phyloP scores from a whole-genome alignment of 208 protist species.

The Porcisia deanei region DNA sequence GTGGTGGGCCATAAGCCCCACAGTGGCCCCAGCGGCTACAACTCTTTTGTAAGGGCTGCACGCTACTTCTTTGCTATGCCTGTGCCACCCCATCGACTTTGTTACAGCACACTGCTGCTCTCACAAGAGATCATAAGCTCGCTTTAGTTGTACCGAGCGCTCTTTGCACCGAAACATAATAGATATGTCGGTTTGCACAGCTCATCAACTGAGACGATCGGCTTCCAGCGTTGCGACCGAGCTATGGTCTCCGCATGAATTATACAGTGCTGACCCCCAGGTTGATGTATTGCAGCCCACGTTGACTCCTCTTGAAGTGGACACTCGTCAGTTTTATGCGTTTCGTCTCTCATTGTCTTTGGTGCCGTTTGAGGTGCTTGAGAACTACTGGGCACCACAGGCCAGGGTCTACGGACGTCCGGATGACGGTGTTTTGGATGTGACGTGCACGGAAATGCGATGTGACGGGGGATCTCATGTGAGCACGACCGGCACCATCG shows the following conservation, averaged over 20 bases:
- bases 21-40: no score
- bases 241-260: constrained; percentile 33
- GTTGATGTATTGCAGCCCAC: constrained; percentile 24
- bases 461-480: constrained; percentile 4
- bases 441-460: constrained; percentile 16
- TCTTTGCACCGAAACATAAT: neutral
- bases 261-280: constrained; percentile 22
- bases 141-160: neutral
- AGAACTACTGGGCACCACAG: constrained; percentile 22
- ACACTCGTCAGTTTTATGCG: constrained; percentile 7
- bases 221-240: constrained; percentile 14
- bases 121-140: neutral
- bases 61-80: neutral
- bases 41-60: neutral
- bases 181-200: constrained; percentile 3
- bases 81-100: neutral
- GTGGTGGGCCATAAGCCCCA: neutral
- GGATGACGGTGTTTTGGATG: constrained; percentile 10
- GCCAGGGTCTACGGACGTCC: neutral
- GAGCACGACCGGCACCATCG: constrained; percentile 22
- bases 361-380: constrained; percentile 27
- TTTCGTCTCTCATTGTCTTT: constrained; percentile 25
- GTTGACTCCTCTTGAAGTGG: constrained; percentile 14
- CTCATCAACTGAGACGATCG: constrained; percentile 13
- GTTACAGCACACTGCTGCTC: neutral